phyloP scores from a whole-genome alignment of 2,329 filamentous ascomycete species.

The Colletotrichum tamarilloi region DNA sequence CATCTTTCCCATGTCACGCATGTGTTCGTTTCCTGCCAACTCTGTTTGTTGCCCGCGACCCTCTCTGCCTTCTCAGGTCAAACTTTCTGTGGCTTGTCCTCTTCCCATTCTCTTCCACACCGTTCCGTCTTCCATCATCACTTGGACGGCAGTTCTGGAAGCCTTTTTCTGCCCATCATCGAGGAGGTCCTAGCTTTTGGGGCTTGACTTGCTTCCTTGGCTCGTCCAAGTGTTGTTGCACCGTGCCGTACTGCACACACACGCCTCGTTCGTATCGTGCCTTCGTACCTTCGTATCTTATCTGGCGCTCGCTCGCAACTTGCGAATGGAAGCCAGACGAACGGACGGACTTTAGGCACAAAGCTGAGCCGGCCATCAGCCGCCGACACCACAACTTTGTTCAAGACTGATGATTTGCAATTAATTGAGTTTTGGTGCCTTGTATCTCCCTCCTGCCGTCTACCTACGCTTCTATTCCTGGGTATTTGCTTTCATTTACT shows the following conservation, averaged over 20 bases:
- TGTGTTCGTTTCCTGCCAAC: background rate
- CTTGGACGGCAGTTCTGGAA: constrained; percentile 17
- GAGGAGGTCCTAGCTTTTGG: background rate
- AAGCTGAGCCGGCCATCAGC: background rate
- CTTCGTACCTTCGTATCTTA: no score
- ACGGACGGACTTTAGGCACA: background rate
- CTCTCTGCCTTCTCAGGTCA: background rate
- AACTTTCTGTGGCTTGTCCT: background rate
- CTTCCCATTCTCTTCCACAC: background rate
- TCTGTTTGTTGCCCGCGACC: background rate
- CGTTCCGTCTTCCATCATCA: background rate
- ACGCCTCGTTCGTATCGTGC: background rate
- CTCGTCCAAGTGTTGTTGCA: background rate
- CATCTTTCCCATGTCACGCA: background rate
- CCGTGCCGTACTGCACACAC: background rate
- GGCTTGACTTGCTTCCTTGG: background rate
- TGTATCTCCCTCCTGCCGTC: background rate
- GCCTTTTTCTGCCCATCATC: constrained; percentile 25
- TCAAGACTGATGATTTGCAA: constrained; percentile 10
- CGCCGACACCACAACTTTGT: background rate
- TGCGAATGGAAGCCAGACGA: background rate
- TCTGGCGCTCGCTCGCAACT: background rate
- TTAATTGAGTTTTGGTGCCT: background rate
- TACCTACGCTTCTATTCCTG: background rate
- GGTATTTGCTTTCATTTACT: background rate